Evolutionary conservation across 441 rosid species (phyloP).

Genomic region (Theobroma grandiflorum): DNA sequence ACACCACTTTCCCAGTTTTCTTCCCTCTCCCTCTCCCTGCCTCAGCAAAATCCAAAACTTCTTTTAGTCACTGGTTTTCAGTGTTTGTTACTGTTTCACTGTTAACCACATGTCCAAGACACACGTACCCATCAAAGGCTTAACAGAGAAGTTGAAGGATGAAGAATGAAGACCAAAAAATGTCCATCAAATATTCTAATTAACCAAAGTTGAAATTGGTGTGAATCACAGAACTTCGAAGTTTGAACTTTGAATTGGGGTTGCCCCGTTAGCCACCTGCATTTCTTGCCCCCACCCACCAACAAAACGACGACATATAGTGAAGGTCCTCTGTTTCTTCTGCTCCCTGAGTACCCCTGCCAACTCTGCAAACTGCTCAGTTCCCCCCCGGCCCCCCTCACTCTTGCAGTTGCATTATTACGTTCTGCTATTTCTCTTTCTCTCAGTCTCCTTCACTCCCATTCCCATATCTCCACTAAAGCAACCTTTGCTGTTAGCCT

Average conservation of each 20-base stretch:
- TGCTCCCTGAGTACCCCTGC: not conserved
- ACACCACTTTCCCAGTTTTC: not conserved
- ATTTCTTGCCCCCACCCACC: not conserved
- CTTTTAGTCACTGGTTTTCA: not conserved
- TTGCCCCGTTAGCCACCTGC: not conserved
- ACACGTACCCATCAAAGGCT: not conserved
- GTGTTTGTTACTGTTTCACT: not conserved
- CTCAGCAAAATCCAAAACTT: not conserved
- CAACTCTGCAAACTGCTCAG: constrained; percentile 10
- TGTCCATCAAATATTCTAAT: not conserved
- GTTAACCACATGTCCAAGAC: not conserved
- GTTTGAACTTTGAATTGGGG: not conserved
- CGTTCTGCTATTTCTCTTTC: not conserved
- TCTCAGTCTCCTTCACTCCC: not conserved
- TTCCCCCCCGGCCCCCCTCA: not conserved
- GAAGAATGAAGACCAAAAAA: not conserved
- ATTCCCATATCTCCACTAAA: not conserved
- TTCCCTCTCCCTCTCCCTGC: not conserved
- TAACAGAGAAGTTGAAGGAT: not conserved
- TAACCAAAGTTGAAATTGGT: not conserved
- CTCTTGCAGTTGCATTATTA: constrained; percentile 14
- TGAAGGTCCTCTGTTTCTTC: constrained; percentile 21
- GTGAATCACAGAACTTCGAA: not conserved
- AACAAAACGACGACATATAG: constrained; percentile 19
- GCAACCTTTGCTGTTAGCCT: not conserved